These are phyloP conservation scores for Termitomyces sp. DNA, from an alignment of 768 basidiomycete species.

Conservation along the genomic window DNA sequence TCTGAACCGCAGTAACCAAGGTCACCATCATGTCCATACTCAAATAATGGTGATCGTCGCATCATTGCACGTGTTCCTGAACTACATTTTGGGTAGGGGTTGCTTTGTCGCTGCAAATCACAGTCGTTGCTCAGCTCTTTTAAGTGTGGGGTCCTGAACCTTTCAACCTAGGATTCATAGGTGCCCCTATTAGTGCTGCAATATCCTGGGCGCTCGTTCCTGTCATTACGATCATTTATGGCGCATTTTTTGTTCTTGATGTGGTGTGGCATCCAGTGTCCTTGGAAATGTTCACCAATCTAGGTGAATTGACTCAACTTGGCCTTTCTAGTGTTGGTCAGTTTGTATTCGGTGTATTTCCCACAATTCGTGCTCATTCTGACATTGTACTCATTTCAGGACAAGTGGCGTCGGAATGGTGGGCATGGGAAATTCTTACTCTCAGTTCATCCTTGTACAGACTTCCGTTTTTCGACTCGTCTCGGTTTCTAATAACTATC, in stretches of 20 bases:
- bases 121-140: not conserved
- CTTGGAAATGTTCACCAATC: constrained; percentile 58
- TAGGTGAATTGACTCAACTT: constrained; percentile 55
- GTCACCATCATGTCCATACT: constrained; percentile 1
- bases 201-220: constrained; percentile 80
- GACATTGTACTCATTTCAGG: not conserved
- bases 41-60: constrained; percentile 46
- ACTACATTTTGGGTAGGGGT: constrained; percentile 66
- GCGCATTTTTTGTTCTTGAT: constrained; percentile 47
- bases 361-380: not conserved
- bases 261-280: constrained; percentile 76
- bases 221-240: constrained; percentile 54
- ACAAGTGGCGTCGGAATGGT: not conserved
- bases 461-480: too few species aligned
- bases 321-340: constrained; percentile 26
- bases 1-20: not conserved
- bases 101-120: not conserved
- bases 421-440: not conserved
- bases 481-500: not conserved
- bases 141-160: constrained; percentile 78
- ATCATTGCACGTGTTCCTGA: constrained; percentile 77
- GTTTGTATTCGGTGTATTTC: not conserved
- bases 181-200: constrained; percentile 85
- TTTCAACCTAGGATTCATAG: constrained; percentile 81
- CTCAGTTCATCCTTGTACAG: not conserved